Evolutionary conservation across 164 flowering plant genomes (phyloP), one percentile per base, ranked within the genome.

Genomic region (Stephania yunnanensis): DNA sequence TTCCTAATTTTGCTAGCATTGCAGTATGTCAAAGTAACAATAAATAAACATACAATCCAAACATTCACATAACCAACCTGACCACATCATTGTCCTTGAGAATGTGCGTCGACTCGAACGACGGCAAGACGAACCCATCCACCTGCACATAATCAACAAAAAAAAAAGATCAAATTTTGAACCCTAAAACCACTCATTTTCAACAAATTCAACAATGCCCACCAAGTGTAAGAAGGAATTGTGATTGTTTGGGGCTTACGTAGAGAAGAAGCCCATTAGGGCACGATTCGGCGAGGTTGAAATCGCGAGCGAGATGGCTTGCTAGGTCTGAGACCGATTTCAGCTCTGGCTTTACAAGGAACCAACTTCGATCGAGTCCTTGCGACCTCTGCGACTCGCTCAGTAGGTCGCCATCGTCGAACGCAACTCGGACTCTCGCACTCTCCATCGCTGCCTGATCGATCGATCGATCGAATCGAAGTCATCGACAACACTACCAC

Each of bases 41-140:
- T 36, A 36, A 36, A 36, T 36, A 36, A 36, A 36, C 42, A 36
- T 36, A 36, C 42, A 36, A 36, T 36, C 42, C 42, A 36, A 36
- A 4, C 42, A 36, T n/a, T n/a, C 10, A 73, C 46, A 5, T 73
- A 76, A 82, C 90, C 70, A 5, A 94, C 99, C 97, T 73, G 78
- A 96, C 76, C 13, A 94, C 74, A 71, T 96, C 97, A 52, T 85
- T 89, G 75, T 94, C 97, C 81, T 85, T 89, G 22, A 96, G 79
- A 74, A 94, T 83, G 30, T 67, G 69, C 20, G 87, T 88, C 1
- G 99, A 92, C 77, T 91, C 99, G 76, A 92, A 94, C 3, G 87
- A 79, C 1, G 98, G 98, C 46, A 96, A 73, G 31, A 83, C 91
- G 85, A 87, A 94, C n/a, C 92, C 98, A 80, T 94, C 97, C 91